These are phyloP conservation scores for Coniella lustricola DNA, from an alignment of 2,329 filamentous ascomycete species.

Conservation along the genomic window DNA sequence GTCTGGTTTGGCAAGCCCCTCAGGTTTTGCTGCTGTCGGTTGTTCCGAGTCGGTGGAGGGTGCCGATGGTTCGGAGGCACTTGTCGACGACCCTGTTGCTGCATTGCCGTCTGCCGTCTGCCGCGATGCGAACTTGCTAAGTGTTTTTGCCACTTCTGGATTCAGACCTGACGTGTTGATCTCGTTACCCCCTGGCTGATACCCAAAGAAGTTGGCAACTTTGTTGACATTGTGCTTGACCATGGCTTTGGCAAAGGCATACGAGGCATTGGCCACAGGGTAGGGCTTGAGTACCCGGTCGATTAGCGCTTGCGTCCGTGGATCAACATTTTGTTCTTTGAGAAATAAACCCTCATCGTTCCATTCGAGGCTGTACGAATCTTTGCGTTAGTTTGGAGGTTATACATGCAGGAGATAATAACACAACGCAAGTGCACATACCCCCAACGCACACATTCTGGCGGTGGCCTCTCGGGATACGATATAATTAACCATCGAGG, in stretches of 20 bases:
- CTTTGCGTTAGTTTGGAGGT: conserved; percentile 20
- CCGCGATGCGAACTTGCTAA: conserved; percentile 21
- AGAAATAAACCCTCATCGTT: conserved; percentile 42
- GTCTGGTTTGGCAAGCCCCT: neutral
- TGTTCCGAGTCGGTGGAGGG: conserved; percentile 1
- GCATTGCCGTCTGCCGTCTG: conserved; percentile 17
- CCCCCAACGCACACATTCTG: conserved; percentile 53
- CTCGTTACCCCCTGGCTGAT: conserved; percentile 22
- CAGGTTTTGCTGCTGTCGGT: neutral
- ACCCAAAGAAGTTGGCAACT: conserved; percentile 39
- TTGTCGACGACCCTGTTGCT: conserved; percentile 16
- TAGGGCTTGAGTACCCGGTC: conserved; percentile 47
- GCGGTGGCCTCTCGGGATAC: conserved; percentile 52
- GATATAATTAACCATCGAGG: conserved; percentile 55
- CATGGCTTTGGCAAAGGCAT: conserved; percentile 44
- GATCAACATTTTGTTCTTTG: conserved; percentile 41
- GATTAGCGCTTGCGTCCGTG: conserved; percentile 36
- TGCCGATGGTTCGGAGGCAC: neutral
- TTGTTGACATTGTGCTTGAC: conserved; percentile 37
- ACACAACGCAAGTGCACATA: conserved; percentile 27
- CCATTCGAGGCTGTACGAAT: conserved; percentile 37
- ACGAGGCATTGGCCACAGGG: conserved; percentile 42
- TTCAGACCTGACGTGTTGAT: conserved; percentile 16
- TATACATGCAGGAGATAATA: neutral
- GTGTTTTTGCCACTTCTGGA: conserved; percentile 25